These are phyloP conservation scores for Camelina sativa DNA, from an alignment of 345 rosid species.

Conservation along the genomic window DNA sequence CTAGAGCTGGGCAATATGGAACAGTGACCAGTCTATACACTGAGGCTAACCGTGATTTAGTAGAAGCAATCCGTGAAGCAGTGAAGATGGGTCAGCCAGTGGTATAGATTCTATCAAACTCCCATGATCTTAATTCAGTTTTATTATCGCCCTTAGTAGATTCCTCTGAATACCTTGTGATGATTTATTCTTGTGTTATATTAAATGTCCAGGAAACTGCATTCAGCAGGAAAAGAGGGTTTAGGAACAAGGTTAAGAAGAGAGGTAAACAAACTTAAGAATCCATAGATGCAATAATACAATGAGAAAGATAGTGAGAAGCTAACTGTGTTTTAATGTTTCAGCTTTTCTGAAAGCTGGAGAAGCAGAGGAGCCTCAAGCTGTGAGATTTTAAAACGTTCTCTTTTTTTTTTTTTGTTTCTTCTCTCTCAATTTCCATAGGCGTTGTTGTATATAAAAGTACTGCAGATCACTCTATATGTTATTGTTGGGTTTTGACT, in stretches of 20 bases:
- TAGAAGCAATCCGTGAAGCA: conserved; percentile 79
- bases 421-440: background rate
- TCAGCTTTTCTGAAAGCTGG: conserved; percentile 38
- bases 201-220: conserved; percentile 45
- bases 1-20: conserved; percentile 94
- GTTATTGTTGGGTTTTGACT: no score
- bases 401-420: background rate
- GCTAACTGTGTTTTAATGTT: conserved; percentile 18
- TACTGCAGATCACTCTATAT: background rate
- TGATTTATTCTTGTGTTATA: conserved; percentile 17
- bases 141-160: background rate
- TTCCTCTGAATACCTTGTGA: background rate
- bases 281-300: background rate
- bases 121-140: background rate
- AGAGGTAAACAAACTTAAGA: conserved; percentile 40
- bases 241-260: conserved; percentile 50
- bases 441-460: background rate
- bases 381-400: conserved; percentile 28
- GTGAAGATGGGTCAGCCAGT: conserved; percentile 74
- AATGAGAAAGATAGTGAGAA: conserved; percentile 13
- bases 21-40: conserved; percentile 91
- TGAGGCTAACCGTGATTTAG: conserved; percentile 72
- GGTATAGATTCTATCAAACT: conserved; percentile 55
- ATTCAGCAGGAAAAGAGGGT: conserved; percentile 48
- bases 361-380: conserved; percentile 35